Conservation (phyloP, 805 yeast species). For the Candida taoyuanica region DNA sequence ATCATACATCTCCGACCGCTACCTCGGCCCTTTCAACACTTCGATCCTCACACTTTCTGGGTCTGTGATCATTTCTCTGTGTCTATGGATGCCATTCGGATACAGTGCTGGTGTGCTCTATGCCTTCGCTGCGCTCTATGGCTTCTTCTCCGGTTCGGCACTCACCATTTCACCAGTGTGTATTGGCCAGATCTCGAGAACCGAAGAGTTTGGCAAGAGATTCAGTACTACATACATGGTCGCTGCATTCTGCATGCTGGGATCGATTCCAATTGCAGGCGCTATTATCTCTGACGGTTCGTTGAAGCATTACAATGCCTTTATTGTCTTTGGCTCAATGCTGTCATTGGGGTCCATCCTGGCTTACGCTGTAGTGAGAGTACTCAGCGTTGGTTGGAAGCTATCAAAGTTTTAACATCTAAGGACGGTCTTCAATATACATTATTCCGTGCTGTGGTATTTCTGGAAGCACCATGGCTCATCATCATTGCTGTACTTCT, state of each 20-base stretch:
- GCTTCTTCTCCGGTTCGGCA: slow-evolving; percentile 50
- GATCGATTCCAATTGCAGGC: slow-evolving; percentile 47
- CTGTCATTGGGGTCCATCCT: slow-evolving; percentile 5
- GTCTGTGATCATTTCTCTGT: slow-evolving; percentile 30
- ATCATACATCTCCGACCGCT: slow-evolving; percentile 39
- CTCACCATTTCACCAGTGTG: slow-evolving; percentile 54
- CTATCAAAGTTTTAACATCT: slow-evolving; percentile 12
- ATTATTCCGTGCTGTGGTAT: no score
- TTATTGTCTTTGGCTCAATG: slow-evolving; percentile 10
- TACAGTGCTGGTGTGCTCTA: slow-evolving; percentile 31
- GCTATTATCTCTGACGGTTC: slow-evolving; percentile 37
- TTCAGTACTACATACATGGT: slow-evolving; percentile 53
- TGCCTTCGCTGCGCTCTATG: slow-evolving; percentile 44
- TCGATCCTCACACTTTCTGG: slow-evolving; percentile 34
- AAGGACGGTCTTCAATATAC: not conserved
- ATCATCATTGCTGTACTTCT: slow-evolving; percentile 36
- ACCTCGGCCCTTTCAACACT: slow-evolving; percentile 48
- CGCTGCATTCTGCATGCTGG: slow-evolving; percentile 47
- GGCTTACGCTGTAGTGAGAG: slow-evolving; percentile 4
- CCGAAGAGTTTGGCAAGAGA: slow-evolving; percentile 47
- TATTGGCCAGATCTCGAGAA: slow-evolving; percentile 51
- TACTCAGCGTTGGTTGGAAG: slow-evolving; percentile 13
- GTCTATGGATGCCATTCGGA: slow-evolving; percentile 39
- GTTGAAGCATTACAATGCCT: slow-evolving; percentile 9
- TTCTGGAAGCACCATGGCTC: slow-evolving; percentile 41